A percentile compares a stretch with the other conserved stretches of the same genome.
phyloP scores from a whole-genome alignment of 129 eudicot species.

The Flaveria ramosissima region DNA sequence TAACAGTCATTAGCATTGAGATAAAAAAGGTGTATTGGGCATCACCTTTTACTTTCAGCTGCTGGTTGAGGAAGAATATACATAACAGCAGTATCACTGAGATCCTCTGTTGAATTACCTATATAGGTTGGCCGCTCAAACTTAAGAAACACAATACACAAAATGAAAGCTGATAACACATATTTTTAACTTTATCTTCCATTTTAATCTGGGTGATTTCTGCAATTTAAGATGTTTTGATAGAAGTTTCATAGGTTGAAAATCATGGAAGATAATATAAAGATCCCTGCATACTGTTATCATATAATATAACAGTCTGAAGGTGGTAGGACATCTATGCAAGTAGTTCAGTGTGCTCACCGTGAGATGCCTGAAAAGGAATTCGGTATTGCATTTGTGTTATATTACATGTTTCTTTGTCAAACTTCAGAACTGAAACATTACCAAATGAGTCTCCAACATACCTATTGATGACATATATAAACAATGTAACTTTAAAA shows the following conservation, averaged over 20 bases:
- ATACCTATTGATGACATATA: slow-evolving; percentile 55
- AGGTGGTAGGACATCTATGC: background rate
- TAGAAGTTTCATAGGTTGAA: too few relatives aligned
- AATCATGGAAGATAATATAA: background rate
- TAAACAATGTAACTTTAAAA: background rate
- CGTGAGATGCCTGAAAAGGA: slow-evolving; percentile 77
- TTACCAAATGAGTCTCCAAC: slow-evolving; percentile 79
- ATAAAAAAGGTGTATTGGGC: slow-evolving; percentile 15
- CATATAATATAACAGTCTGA: background rate
- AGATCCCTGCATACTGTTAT: background rate
- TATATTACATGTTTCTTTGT: slow-evolving; percentile 48
- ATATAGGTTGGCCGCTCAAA: slow-evolving; percentile 16
- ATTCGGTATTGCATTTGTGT: slow-evolving; percentile 72
- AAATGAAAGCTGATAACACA: slow-evolving; percentile 1
- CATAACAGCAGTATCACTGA: slow-evolving; percentile 57
- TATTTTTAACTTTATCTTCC: too few relatives aligned
- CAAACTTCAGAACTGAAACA: slow-evolving; percentile 72
- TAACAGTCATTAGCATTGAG: background rate
- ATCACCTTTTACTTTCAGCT: slow-evolving; percentile 83
- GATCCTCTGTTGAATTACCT: slow-evolving; percentile 60
- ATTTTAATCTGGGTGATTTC: too few relatives aligned
- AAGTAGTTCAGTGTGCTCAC: slow-evolving; percentile 38
- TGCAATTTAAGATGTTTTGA: too few relatives aligned
- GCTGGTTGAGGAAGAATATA: slow-evolving; percentile 81
- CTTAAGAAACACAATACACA: slow-evolving; percentile 10